Base-by-base conservation (phyloP, 2,329 filamentous ascomycete genomes). In the Plectosphaerella sp. region DNA sequence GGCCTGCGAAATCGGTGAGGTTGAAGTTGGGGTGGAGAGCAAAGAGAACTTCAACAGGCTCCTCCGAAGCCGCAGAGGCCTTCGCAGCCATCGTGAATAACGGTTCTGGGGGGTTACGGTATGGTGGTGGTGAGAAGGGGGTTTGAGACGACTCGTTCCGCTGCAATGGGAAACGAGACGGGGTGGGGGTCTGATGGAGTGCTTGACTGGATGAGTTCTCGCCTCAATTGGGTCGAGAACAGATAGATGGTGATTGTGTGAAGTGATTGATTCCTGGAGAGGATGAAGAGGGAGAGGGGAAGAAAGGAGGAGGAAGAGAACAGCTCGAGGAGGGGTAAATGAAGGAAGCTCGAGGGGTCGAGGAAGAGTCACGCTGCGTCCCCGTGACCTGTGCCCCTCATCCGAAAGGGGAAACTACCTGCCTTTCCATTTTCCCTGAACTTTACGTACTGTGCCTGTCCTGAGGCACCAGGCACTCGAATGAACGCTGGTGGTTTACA, bases 1-100 rank as follows among this genome's bases (percentile, higher is more conserved):
- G 74, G 57, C 78, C 80, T 52, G 78, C 76, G 59, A 84, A 76
- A 72, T 84, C 80, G 58, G 83, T 61, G 53, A 84, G 66, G 64
- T 83, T 72, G 65, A 84, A 84, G 65, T 82, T 80, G 64, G 75
- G 69, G 51, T 84, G 80, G 61, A 84, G 74, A 61, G 76, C 80
- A 68, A 84, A 76, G 64, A 84, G 77, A 59, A 84, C 78, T 58
- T 83, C 74, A 62, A 84, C 72, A 59, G 79, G 79, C 66, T 83
- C 77, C 64, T 83, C 79, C 62, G 74, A 73, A 67, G 80, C 77
- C 65, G 79, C 79, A 68, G 79, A 80, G 60, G 71, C 74, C 76
- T 83, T 83, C 65, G 69, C 69, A 66, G 78, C 76, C 80, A 84
- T 84, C 69, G 69, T 80, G 72, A 58, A 61, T n/a, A 43, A 18